Percentiles rank a stretch among this genome's conserved stretches.
Evolutionary conservation across 202 grass and related monocot species (phyloP).

Genomic region (Digitaria exilis): DNA sequence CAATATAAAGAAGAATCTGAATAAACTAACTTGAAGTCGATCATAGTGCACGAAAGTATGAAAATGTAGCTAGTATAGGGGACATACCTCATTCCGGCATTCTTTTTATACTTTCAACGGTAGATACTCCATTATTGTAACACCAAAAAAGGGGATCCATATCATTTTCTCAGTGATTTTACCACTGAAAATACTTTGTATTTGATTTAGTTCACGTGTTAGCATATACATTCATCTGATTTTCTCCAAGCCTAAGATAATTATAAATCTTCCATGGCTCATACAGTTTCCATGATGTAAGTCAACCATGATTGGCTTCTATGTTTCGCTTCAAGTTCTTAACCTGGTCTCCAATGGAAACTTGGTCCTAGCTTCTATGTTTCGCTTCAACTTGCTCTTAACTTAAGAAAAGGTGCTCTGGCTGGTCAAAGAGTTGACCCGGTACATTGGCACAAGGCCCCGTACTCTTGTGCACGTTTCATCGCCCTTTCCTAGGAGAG

Average conservation of each 20-base stretch:
- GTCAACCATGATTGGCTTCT: background rate
- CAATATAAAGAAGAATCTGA: background rate
- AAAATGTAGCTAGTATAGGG: background rate
- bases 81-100: background rate
- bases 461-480: background rate
- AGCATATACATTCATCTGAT: background rate
- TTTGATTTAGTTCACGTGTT: background rate
- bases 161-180: background rate
- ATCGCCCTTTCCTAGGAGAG: background rate
- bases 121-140: background rate
- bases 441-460: background rate
- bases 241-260: background rate
- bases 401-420: conserved; percentile 18
- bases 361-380: background rate
- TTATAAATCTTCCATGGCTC: background rate
- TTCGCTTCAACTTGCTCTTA: background rate
- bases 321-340: background rate
- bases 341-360: background rate
- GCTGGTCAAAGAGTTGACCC: conserved; percentile 29
- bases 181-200: background rate
- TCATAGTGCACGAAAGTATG: background rate
- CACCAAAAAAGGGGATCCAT: background rate
- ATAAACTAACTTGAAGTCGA: background rate
- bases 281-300: background rate
- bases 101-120: too few relatives aligned